Base-by-base conservation (phyloP, 495 filamentous ascomycete species). In the Aspergillus cristatus region DNA sequence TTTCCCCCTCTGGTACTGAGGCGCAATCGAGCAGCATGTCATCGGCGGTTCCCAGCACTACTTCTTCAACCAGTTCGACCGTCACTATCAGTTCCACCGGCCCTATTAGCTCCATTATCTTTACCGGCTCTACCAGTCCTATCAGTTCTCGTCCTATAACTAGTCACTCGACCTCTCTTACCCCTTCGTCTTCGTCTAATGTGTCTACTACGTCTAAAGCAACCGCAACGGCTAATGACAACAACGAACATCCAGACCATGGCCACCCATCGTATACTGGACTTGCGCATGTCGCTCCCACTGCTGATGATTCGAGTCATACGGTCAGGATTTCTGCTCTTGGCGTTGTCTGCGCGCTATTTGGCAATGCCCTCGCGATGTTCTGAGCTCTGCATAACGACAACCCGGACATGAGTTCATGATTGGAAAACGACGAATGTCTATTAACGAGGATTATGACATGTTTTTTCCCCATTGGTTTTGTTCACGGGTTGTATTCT, bases 1-100 rank as follows among this genome's bases (percentile, higher is more conserved):
- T 50, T 52, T 71, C 58, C 59, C 65, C 35, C 43, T 68, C 53
- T 62, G 70, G 62, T 40, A 53, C 40, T 72, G 52, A 71, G 34
- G 48, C 54, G 24, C 17, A 25, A 4, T 14, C 22, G 10, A 37
- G 20, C n/a, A 43, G 25, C 20, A 13, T 30, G 28, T 49, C 42
- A 10, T 41, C 34, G n/a, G 33, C 35, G 20, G 15, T 37, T 25
- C 42, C 34, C 11, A 37, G 24, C 14, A 38, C 32, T 8, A 40
- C n/a, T 30, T 34, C 35, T 16, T 35, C 32, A 14, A 14, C 40
- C 7, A 26, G 18, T 11, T 17, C 37, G n/a, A 43, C 12, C 20
- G 24, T 26, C 13, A 17, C n/a, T 18, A 26, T 31, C 25, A 8
- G 26, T n/a, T 13, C 30, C 13, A 41, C 30, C 22, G 15, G 20